Percentiles rank a stretch among this genome's conserved stretches.
phyloP scores from a whole-genome alignment of 2,329 filamentous ascomycete genomes.

The Epichloe festucae region DNA sequence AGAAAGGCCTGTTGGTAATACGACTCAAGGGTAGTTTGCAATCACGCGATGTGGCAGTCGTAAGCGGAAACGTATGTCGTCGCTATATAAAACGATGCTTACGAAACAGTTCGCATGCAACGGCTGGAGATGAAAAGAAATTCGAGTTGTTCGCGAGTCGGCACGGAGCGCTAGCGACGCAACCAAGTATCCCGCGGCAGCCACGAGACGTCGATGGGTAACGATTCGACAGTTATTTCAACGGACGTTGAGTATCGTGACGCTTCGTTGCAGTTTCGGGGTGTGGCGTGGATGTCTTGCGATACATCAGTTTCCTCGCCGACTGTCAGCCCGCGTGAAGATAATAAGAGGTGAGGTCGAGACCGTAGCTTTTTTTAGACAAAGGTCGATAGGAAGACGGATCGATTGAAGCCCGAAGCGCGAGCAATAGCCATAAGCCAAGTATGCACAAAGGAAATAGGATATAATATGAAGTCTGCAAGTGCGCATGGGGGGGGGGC shows the following conservation, averaged over 20 bases:
- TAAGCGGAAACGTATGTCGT: background rate
- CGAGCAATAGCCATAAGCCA: no score
- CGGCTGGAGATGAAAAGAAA: no score
- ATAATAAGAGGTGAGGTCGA: no score
- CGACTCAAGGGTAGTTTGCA: background rate
- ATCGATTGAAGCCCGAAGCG: no score
- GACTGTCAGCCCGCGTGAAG: no score
- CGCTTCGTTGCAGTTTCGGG: background rate
- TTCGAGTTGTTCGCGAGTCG: no score
- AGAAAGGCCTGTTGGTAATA: no score
- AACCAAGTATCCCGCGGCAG: background rate
- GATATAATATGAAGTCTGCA: background rate
- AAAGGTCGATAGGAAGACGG: no score
- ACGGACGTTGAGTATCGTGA: no score
- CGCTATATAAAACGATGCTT: background rate
- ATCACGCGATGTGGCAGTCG: background rate
- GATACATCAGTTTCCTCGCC: background rate
- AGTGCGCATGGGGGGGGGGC: background rate
- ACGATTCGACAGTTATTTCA: no score
- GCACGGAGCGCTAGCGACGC: background rate
- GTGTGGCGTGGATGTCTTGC: background rate
- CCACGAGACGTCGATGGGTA: background rate
- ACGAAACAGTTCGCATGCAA: no score
- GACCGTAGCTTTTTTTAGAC: no score
- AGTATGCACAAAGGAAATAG: background rate